A percentile compares a stretch with the other conserved stretches of the same genome.
These are phyloP conservation scores for Pseudozyma thailandica DNA, from an alignment of 1,284 basidiomycete genomes.

Conservation along the genomic window DNA sequence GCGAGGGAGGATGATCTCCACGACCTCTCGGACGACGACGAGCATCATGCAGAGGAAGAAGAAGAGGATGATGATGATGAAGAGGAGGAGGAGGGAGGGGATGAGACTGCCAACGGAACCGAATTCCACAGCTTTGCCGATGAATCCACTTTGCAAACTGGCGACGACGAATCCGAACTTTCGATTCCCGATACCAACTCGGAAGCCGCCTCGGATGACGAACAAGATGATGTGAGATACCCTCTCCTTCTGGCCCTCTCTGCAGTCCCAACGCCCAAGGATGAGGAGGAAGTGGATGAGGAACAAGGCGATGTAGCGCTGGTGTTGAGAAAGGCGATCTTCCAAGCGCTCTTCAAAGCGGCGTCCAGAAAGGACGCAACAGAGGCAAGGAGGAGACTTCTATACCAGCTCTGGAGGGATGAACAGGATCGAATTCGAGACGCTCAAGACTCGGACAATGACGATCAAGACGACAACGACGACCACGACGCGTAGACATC, in stretches of 20 bases:
- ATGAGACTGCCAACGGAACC: slow-evolving; percentile 26
- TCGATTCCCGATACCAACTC: not conserved
- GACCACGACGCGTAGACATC: no score
- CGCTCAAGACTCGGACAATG: slow-evolving; percentile 4
- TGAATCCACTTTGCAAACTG: slow-evolving; percentile 15
- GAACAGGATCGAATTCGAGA: slow-evolving; percentile 67
- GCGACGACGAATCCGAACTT: slow-evolving; percentile 25
- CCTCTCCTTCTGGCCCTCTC: slow-evolving; percentile 41
- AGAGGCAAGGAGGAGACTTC: slow-evolving; percentile 80
- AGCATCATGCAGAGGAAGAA: slow-evolving; percentile 7
- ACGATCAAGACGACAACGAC: slow-evolving; percentile 2
- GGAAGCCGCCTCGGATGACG: not conserved
- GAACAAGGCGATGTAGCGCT: slow-evolving; percentile 20
- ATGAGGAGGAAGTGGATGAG: slow-evolving; percentile 11
- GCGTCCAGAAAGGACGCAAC: slow-evolving; percentile 80
- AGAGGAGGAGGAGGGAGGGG: slow-evolving; percentile 30
- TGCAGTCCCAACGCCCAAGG: slow-evolving; percentile 27
- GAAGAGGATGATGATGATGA: slow-evolving; percentile 17
- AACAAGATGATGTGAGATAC: slow-evolving; percentile 25
- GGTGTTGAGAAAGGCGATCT: slow-evolving; percentile 73
- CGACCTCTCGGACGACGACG: slow-evolving; percentile 10
- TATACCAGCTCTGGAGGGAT: slow-evolving; percentile 82
- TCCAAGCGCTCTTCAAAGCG: slow-evolving; percentile 78
- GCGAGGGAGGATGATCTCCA: slow-evolving; percentile 15
- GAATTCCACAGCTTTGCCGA: slow-evolving; percentile 44